Evolutionary conservation across 139 green algal species (phyloP).

Genomic region (Micractinium conductrix): DNA sequence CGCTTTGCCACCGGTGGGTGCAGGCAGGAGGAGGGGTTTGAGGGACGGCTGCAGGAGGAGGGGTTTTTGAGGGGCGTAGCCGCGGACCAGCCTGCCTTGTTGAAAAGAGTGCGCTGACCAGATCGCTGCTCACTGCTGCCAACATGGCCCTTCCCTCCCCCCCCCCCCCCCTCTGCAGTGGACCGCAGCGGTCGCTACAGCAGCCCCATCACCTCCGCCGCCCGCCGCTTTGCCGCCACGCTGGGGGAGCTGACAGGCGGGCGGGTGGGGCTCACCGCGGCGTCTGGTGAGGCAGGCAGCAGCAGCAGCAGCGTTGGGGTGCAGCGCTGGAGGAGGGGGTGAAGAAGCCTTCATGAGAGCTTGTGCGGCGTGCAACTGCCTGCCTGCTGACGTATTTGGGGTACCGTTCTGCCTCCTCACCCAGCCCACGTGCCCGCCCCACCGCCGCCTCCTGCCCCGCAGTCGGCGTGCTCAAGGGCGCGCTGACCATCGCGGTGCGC

Average conservation of each 20-base stretch:
- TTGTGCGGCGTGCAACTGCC: too few relatives aligned
- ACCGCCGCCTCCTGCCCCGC: neutral
- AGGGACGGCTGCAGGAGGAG: neutral
- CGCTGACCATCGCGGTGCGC: constrained; percentile 78
- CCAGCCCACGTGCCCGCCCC: too few relatives aligned
- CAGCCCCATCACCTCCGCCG: constrained; percentile 64
- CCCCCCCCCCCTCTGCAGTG: constrained; percentile 45
- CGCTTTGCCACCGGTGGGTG: constrained; percentile 63
- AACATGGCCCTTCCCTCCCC: neutral
- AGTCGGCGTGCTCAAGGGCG: constrained; percentile 76
- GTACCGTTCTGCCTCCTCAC: too few relatives aligned
- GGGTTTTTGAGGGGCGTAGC: too few relatives aligned
- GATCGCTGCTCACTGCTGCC: neutral
- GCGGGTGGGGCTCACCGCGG: constrained; percentile 74
- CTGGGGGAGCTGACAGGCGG: constrained; percentile 88
- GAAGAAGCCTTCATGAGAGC: too few relatives aligned
- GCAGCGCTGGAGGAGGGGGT: too few relatives aligned
- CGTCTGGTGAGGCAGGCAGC: constrained; percentile 55
- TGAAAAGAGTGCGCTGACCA: neutral
- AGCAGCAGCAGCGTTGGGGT: too few relatives aligned
- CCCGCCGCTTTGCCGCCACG: constrained; percentile 79
- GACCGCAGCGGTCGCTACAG: constrained; percentile 80
- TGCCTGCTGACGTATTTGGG: too few relatives aligned
- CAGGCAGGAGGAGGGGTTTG: neutral
- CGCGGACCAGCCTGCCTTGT: too few relatives aligned